Evolutionary conservation across 441 rosid species (phyloP).

Genomic region (Syzygium syzygioides): DNA sequence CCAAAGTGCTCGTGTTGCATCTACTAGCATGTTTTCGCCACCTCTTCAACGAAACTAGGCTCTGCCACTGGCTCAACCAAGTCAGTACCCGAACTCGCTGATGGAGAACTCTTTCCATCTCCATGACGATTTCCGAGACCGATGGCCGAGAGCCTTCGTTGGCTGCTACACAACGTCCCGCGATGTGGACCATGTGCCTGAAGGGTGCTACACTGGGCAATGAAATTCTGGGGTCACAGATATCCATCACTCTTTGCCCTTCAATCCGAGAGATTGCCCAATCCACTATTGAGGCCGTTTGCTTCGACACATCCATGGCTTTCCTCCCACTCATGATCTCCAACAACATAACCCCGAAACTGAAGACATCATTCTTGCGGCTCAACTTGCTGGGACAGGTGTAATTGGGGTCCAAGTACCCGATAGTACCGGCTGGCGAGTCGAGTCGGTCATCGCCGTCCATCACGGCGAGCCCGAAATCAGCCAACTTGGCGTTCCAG

Average conservation of each 20-base stretch:
- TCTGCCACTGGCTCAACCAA: slow-evolving; percentile 32
- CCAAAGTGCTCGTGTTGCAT: neutral
- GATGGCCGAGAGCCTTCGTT: slow-evolving; percentile 37
- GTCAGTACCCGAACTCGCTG: slow-evolving; percentile 25
- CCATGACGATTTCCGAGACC: slow-evolving; percentile 33
- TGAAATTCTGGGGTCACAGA: slow-evolving; percentile 33
- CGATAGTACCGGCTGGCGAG: slow-evolving; percentile 71
- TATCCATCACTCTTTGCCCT: slow-evolving; percentile 16
- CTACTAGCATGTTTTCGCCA: slow-evolving; percentile 10
- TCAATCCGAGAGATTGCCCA: slow-evolving; percentile 53
- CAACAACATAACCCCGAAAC: slow-evolving; percentile 60
- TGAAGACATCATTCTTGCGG: slow-evolving; percentile 45
- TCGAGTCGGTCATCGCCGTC: neutral
- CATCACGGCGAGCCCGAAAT: slow-evolving; percentile 52
- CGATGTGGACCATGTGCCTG: slow-evolving; percentile 33
- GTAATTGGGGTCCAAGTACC: slow-evolving; percentile 67
- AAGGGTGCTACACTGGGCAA: slow-evolving; percentile 26
- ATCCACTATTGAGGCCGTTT: slow-evolving; percentile 49
- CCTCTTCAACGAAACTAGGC: slow-evolving; percentile 19
- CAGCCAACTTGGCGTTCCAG: slow-evolving; percentile 52
- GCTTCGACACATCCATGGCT: slow-evolving; percentile 35
- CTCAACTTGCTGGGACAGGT: slow-evolving; percentile 42
- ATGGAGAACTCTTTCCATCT: slow-evolving; percentile 21
- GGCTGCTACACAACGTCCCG: slow-evolving; percentile 43
- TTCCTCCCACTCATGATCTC: slow-evolving; percentile 62